Evolutionary conservation across 805 yeast genomes (phyloP), one percentile per base, ranked within the genome.

Genomic region (Lipomyces mesembrius): DNA sequence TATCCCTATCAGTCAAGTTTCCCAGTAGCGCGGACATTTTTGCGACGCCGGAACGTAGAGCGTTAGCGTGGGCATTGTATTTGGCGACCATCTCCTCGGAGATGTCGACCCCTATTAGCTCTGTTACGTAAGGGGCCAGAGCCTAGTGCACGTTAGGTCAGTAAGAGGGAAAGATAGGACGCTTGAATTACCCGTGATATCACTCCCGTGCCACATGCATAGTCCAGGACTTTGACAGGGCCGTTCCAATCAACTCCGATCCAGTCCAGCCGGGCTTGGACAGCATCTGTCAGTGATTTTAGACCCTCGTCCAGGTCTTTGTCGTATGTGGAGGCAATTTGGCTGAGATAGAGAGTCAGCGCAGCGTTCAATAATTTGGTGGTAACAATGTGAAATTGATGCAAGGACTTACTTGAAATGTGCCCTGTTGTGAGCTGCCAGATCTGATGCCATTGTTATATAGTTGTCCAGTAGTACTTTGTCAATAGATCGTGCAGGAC

Each of bases 231-330:
- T 43, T 43, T 43, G 49, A 43, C 49, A n/a, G 22, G 22, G 49
- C 22, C 49, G 11, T 43, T 43, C 49, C 49, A 43, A 43, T 43
- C 49, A 43, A 43, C 22, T 43, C 49, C 49, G 49, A 43, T 43
- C 49, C 49, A 43, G 49, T n/a, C 49, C 12, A 22, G 49, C 11
- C 49, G 49, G 22, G 22, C 49, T 5, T 17, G 12, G 49, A 43
- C 14, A n/a, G 49, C 49, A 6, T 43, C 14, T 17, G 49, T n/a
- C 49, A 43, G 22, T n/a, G 49, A 43, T 11, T 4, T 7, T 43
- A 43, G 9, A n/a, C 49, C 49, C 49, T 43, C 49, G n/a, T 43
- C 49, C n/a, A 43, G 49, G 49, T n/a, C 49, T n/a, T 3, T 43
- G 3, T 43, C 49, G 14, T 43, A 43, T n/a, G 49, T 43, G 49